Percentiles rank a stretch among this genome's conserved stretches.
Conservation (phyloP, 1,284 basidiomycete species). For the Rugiboletus extremiorientalis region DNA sequence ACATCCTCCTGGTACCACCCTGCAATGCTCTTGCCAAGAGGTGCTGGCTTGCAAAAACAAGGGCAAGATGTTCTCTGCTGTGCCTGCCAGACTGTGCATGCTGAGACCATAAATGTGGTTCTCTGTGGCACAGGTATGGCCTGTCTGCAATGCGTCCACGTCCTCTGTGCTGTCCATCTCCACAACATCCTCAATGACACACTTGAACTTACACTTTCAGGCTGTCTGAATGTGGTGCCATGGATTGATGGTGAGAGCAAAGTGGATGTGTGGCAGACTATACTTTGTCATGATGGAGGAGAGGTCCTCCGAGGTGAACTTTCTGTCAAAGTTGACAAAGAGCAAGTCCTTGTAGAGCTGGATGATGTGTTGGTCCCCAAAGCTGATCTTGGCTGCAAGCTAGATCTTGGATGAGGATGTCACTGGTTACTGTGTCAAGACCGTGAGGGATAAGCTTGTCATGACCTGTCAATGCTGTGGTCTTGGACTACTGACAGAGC, state of each 20-base stretch:
- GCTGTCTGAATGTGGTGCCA: conserved; percentile 31
- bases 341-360: conserved; percentile 18
- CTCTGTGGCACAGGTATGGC: conserved; percentile 24
- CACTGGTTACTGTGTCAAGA: conserved; percentile 19
- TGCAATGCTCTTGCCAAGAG: no score
- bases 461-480: conserved; percentile 2
- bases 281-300: background rate
- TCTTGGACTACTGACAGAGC: conserved; percentile 31
- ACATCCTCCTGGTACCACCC: no score
- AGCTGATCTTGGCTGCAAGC: conserved; percentile 28
- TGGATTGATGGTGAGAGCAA: conserved; percentile 1
- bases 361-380: conserved; percentile 4
- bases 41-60: no score
- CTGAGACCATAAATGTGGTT: conserved; percentile 25
- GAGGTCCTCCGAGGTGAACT: conserved; percentile 24
- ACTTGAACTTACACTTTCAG: conserved; percentile 21
- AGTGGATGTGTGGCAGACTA: background rate
- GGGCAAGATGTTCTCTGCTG: no score
- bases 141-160: conserved; percentile 24
- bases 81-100: no score
- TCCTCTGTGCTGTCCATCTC: background rate
- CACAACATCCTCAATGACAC: no score
- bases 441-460: conserved; percentile 35
- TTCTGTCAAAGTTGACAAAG: conserved; percentile 27
- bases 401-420: conserved; percentile 32